These are phyloP conservation scores for Microcos paniculata DNA, from an alignment of 345 rosid species.

Conservation along the genomic window DNA sequence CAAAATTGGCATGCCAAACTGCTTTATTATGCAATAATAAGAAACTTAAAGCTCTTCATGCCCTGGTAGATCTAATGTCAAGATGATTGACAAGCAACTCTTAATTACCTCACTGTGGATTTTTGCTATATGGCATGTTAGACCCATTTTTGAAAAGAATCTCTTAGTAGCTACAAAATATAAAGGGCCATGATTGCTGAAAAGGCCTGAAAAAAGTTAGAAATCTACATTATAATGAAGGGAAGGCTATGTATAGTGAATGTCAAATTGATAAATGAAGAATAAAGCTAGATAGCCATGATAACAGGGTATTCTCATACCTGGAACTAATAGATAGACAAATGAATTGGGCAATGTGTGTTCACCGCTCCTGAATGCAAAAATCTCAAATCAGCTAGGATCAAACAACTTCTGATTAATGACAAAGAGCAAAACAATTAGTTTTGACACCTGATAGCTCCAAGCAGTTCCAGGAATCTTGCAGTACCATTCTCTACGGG, in stretches of 20 bases:
- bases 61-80: neutral
- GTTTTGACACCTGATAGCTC: conserved; percentile 39
- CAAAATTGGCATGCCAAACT: neutral
- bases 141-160: conserved; percentile 69
- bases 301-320: conserved; percentile 25
- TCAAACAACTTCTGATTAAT: neutral
- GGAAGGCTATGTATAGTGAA: neutral
- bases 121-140: conserved; percentile 66
- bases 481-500: conserved; percentile 57
- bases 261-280: neutral
- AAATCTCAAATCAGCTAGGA: neutral
- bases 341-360: conserved; percentile 54
- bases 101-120: conserved; percentile 66
- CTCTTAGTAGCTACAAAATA: conserved; percentile 66
- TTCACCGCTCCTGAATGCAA: conserved; percentile 54
- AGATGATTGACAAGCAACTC: neutral
- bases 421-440: neutral
- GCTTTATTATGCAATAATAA: neutral
- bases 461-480: conserved; percentile 60
- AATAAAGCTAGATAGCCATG: neutral
- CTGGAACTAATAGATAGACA: conserved; percentile 71
- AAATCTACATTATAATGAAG: neutral
- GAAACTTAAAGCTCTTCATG: neutral
- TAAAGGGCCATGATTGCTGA: conserved; percentile 70
- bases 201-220: conserved; percentile 48